These are phyloP conservation scores for Suillus fuscotomentosus DNA, from an alignment of 768 basidiomycete species.

Conservation along the genomic window DNA sequence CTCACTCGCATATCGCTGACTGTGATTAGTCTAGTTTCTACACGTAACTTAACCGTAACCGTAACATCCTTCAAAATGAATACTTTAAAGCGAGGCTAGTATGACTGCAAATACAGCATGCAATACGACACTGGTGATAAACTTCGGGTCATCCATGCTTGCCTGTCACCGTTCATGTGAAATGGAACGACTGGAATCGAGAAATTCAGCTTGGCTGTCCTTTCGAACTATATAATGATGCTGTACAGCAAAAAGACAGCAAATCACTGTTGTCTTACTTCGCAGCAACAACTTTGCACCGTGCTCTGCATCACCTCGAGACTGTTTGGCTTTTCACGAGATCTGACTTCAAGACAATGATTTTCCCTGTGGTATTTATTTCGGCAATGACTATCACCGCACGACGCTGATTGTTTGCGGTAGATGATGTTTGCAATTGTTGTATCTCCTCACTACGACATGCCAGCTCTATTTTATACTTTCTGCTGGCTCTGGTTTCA, in stretches of 20 bases:
- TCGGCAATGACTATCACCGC: neutral
- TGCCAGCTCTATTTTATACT: neutral
- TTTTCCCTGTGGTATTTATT: constrained; percentile 33
- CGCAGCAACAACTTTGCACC: neutral
- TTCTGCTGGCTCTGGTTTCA: constrained; percentile 31
- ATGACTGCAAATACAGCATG: neutral
- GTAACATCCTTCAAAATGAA: neutral
- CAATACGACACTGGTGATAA: neutral
- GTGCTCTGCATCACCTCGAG: constrained; percentile 12
- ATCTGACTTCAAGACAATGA: constrained; percentile 33
- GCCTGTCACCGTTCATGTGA: neutral
- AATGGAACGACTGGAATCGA: neutral
- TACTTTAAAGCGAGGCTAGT: neutral
- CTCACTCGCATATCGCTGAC: neutral
- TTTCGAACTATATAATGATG: neutral
- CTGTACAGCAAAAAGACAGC: neutral
- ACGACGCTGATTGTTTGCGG: neutral
- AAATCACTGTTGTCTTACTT: neutral
- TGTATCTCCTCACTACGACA: neutral
- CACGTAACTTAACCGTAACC: neutral
- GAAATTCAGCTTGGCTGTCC: neutral
- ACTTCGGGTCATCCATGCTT: neutral
- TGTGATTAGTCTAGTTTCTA: neutral
- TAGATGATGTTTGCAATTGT: constrained; percentile 13
- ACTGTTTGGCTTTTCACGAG: constrained; percentile 34